These are phyloP conservation scores for Lactarius sanguifluus DNA, from an alignment of 768 basidiomycete genomes.

Conservation along the genomic window DNA sequence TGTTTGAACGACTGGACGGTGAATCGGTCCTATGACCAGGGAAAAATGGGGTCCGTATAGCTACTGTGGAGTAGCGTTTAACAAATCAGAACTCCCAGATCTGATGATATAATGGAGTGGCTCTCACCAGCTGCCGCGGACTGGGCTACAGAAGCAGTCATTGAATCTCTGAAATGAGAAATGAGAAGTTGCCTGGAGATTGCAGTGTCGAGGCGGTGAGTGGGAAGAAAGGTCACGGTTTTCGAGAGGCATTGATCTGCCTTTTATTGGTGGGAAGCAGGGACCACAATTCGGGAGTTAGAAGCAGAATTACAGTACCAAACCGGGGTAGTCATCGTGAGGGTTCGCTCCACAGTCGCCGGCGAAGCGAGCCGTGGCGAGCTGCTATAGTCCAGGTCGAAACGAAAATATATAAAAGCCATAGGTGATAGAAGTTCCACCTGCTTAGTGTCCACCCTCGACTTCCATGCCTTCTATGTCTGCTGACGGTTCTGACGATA, in stretches of 20 bases:
- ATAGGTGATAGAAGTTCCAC: conserved; percentile 11
- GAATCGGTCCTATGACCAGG: not conserved
- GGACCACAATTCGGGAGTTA: not conserved
- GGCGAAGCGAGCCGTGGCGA: not conserved
- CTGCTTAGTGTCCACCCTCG: not conserved
- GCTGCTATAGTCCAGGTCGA: not conserved
- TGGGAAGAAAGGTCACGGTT: not conserved
- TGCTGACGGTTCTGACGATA: conserved; percentile 15
- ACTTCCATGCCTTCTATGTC: conserved; percentile 21
- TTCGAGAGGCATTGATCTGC: not conserved
- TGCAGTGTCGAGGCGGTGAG: not conserved
- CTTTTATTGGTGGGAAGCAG: not conserved
- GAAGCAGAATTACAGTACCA: not conserved
- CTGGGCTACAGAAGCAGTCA: not conserved
- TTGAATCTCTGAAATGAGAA: not conserved
- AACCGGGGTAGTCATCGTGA: not conserved
- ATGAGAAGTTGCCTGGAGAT: not conserved
- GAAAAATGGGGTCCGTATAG: not conserved
- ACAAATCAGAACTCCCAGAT: not conserved
- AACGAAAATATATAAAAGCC: conserved; percentile 20
- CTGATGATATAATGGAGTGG: not conserved
- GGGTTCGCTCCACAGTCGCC: conserved; percentile 10
- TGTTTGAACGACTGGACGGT: too few relatives aligned
- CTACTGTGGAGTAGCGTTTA: not conserved
- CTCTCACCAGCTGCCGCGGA: not conserved